phyloP scores from a whole-genome alignment of 371 early-diverging fungal species.

The Rhizomucor miehei region DNA sequence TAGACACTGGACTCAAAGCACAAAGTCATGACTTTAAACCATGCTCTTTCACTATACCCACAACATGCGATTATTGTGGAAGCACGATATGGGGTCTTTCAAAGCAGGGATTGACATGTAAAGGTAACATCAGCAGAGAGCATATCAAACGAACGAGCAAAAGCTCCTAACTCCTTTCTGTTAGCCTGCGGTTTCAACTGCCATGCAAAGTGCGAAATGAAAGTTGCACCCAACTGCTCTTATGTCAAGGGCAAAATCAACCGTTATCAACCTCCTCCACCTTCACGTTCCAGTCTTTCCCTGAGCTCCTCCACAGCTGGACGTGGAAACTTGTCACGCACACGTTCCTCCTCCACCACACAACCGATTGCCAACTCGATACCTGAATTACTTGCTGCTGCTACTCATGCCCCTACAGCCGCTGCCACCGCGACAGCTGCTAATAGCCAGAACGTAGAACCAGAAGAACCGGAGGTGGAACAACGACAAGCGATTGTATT shows the following conservation, averaged over 20 bases:
- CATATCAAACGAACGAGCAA: background rate
- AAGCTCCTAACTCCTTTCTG: background rate
- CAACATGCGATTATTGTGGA: slow-evolving; percentile 77
- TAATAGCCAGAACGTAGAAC: background rate
- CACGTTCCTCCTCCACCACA: no score
- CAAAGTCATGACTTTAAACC: slow-evolving; percentile 70
- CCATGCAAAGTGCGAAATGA: slow-evolving; percentile 85
- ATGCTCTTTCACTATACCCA: slow-evolving; percentile 76
- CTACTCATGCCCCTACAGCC: background rate
- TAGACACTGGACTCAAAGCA: slow-evolving; percentile 47
- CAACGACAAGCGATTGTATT: slow-evolving; percentile 49
- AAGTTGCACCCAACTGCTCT: slow-evolving; percentile 75
- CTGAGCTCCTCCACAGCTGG: background rate
- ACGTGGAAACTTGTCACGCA: background rate
- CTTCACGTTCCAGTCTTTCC: slow-evolving; percentile 14
- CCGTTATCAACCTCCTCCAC: slow-evolving; percentile 28
- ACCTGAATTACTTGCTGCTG: no score
- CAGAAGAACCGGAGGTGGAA: background rate
- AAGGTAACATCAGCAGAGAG: slow-evolving; percentile 35
- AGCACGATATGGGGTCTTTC: slow-evolving; percentile 76
- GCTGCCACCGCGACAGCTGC: slow-evolving; percentile 2
- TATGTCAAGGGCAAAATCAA: slow-evolving; percentile 60
- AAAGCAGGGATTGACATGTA: slow-evolving; percentile 75
- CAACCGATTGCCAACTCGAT: background rate
- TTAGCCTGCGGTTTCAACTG: slow-evolving; percentile 81